phyloP scores from a whole-genome alignment of 345 rosid genomes.

The Populus simonii region DNA sequence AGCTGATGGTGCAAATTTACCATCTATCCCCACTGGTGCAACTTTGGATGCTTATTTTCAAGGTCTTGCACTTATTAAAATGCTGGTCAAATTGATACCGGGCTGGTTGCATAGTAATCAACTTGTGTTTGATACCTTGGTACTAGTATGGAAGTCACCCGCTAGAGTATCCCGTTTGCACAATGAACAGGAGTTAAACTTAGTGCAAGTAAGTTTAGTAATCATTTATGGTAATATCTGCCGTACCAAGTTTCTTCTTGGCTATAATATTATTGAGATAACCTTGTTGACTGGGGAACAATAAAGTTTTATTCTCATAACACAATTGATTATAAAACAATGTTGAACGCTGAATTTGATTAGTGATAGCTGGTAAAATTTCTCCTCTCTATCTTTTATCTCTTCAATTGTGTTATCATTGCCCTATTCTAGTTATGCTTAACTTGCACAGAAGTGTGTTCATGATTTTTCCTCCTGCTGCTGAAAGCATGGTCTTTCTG shows the following conservation, averaged over 20 bases:
- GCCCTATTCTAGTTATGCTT: neutral
- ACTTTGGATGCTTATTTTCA: constrained; percentile 84
- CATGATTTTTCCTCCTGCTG: neutral
- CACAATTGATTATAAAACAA: neutral
- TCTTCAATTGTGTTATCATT: neutral
- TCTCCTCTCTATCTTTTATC: neutral
- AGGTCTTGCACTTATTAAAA: constrained; percentile 88
- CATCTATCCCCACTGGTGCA: constrained; percentile 40
- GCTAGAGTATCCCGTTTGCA: constrained; percentile 83
- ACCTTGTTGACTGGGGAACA: neutral
- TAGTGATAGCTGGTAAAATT: neutral
- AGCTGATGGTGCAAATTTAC: constrained; percentile 51
- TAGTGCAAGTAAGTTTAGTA: constrained; percentile 68
- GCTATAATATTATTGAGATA: neutral
- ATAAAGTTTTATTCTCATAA: neutral
- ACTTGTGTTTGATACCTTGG: constrained; percentile 78
- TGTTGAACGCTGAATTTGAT: neutral
- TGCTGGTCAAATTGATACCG: constrained; percentile 83
- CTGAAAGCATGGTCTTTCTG: neutral
- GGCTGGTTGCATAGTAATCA: constrained; percentile 88
- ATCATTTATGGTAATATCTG: neutral
- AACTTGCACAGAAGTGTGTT: neutral
- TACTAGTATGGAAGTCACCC: constrained; percentile 90
- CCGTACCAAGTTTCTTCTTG: neutral
- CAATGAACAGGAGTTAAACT: constrained; percentile 89